These are phyloP conservation scores for Priceomyces medius DNA, from an alignment of 805 yeast genomes.

Conservation along the genomic window DNA sequence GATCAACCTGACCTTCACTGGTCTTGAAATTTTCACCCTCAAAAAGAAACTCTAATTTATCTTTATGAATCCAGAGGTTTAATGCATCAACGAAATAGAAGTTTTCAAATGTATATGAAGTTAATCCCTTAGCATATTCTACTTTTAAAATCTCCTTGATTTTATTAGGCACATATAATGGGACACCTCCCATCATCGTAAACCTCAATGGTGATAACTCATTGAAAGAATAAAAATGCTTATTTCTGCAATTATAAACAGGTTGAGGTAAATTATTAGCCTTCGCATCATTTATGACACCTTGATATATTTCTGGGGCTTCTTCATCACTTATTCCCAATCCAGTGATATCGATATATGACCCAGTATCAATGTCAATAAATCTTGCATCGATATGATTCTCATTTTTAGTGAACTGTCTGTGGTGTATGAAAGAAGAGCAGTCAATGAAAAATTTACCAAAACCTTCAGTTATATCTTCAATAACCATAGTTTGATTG, in stretches of 20 bases:
- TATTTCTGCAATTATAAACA: conserved; percentile 53
- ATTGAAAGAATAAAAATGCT: conserved; percentile 51
- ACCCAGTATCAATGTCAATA: conserved; percentile 59
- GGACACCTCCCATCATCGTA: conserved; percentile 56
- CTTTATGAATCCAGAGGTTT: conserved; percentile 16
- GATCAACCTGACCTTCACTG: conserved; percentile 14
- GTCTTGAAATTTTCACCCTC: conserved; percentile 14
- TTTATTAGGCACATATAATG: conserved; percentile 26
- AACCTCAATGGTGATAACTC: conserved; percentile 56
- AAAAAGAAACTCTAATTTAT: conserved; percentile 13
- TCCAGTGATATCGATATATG: conserved; percentile 60
- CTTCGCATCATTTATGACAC: conserved; percentile 1
- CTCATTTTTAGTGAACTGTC: conserved; percentile 24
- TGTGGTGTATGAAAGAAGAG: conserved; percentile 30
- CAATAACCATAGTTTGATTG: conserved; percentile 30
- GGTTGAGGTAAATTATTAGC: conserved; percentile 17
- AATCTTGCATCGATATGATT: conserved; percentile 47
- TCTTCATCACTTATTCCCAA: conserved; percentile 22
- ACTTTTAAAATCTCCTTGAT: conserved; percentile 21
- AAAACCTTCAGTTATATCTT: conserved; percentile 32
- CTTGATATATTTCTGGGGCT: conserved; percentile 19
- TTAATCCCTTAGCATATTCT: conserved; percentile 21
- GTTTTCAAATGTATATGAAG: conserved; percentile 17
- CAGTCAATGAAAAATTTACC: conserved; percentile 31
- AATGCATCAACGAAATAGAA: conserved; percentile 23